A percentile compares a stretch with the other conserved stretches of the same genome.
phyloP scores from a whole-genome alignment of 192 early-diverging fungal species.

The Linnemannia elongata region DNA sequence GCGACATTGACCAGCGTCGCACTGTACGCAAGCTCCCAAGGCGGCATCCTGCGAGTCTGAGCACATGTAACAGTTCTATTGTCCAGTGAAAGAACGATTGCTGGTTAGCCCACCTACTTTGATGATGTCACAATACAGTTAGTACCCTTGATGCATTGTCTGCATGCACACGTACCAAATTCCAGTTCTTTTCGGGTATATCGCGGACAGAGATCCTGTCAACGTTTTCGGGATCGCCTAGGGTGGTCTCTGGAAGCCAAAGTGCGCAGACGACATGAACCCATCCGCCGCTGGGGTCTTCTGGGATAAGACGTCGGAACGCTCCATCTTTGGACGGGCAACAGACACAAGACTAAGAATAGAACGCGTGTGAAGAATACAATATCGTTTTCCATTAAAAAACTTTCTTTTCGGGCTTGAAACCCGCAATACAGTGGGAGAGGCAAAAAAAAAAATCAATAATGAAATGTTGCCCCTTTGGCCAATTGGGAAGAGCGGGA shows the following conservation, averaged over 20 bases:
- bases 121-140: not conserved
- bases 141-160: not conserved
- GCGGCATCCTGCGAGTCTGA: constrained; percentile 47
- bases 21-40: constrained; percentile 61
- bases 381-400: not conserved
- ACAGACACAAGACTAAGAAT: constrained; percentile 58
- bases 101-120: not conserved
- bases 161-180: constrained; percentile 42
- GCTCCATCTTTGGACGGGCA: constrained; percentile 62
- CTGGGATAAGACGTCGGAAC: constrained; percentile 55
- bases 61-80: constrained; percentile 62
- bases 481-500: not conserved
- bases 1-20: constrained; percentile 64
- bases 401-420: constrained; percentile 19
- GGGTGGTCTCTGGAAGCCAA: constrained; percentile 64
- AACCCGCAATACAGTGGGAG: not conserved
- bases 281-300: constrained; percentile 54
- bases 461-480: not conserved
- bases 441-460: constrained; percentile 5
- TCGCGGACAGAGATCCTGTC: constrained; percentile 55
- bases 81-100: constrained; percentile 1
- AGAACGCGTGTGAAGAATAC: constrained; percentile 18
- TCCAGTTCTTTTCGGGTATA: constrained; percentile 65
- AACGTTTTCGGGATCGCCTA: constrained; percentile 55
- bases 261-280: constrained; percentile 65